Base-by-base conservation (phyloP, 1,139 yeast genomes). In the Taphrina deformans region DNA sequence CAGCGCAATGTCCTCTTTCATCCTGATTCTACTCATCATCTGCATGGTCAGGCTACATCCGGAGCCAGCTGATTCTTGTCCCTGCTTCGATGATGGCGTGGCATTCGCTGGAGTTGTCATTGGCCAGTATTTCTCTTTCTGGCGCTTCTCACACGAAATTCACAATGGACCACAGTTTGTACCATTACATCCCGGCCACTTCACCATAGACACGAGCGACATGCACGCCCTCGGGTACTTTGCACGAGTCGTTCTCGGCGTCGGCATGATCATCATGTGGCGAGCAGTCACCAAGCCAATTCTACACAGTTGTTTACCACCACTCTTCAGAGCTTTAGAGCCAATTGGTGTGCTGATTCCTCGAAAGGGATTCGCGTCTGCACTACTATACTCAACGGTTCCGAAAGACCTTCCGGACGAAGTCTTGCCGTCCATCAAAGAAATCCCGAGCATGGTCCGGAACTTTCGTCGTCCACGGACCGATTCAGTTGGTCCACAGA, bases 51-150 rank as follows among this genome's bases (percentile, higher is more conserved):
- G 87, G 72, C 77, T 82, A 58, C 96, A 91, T 75, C 88, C 92
- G 0, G 86, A 84, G 68, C 98, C 99, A 0, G 86, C 89, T 12
- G 99, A 93, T 72, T 88, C 87, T 72, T 93, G 99, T 74, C 99
- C 99, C 0, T 93, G 99, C 74, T 92, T 88, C 74, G 98, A 90
- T 72, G 99, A 93, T 73, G 86, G 95, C 7, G 97, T 93, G 23
- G 96, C 98, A 1, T 93, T 93, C 72, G 79, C 91, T 65, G 97
- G 97, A 1, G 99, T 93, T 31, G 81, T 91, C 23, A 79, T 87
- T 59, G 98, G 98, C 0, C 71, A 86, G 29, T 52, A 61, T 35
- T 52, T 61, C 31, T 55, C 52, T 3, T 52, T 61, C 40, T 61
- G 65, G 65, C 59, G 59, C 12, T 61, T 50, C 31, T 29, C 59